Base-by-base conservation (phyloP, 2,329 filamentous ascomycete genomes). In the Pleomassaria siparia region DNA sequence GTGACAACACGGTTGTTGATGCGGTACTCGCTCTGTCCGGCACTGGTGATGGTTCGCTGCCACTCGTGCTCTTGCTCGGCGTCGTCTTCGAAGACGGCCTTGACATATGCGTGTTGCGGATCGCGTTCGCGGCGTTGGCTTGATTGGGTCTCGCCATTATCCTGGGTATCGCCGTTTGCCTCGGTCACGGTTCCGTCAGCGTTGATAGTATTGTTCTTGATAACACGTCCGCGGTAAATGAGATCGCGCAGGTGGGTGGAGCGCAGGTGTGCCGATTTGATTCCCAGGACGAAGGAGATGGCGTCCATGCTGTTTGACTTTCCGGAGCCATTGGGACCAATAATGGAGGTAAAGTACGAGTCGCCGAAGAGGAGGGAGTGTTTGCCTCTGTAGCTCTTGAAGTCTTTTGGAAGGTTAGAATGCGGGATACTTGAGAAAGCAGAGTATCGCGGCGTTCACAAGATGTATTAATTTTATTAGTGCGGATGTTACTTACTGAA, bases 261-360 rank as follows among this genome's bases (percentile, higher is more conserved):
- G 63, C 94, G 90, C 45, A 99, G 80, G 71, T 97, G 92, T n/a
- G 92, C 95, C 2, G 94, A 99, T 71, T 97, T 96, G 72, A 99
- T 97, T 57, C 94, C 94, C 47, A 99, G 83, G 50, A 99, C 94
- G 73, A 99, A 99, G 58, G 94, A 99, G 61, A 99, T 99, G 60
- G 94, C 94, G 71, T 99, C 94, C 94, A 99, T 99, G 50, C 89
- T 95, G 64, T 99, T 99, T 16, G 94, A 99, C 74, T 99, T 99
- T 56, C 94, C 94, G 28, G 94, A 97, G 78, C 94, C 94, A 91
- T 99, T 99, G 70, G 94, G 94, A 5, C 95, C 94, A 67, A 99
- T 97, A 67, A 99, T 96, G 33, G 94, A 99, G 41, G 94, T 99
- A 73, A 99, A 99, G 74, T 96, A 97, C 2, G 91, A 95, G 76